These are phyloP conservation scores for Amaranthus palmeri DNA, from an alignment of 148 eudicot genomes.

Conservation along the genomic window DNA sequence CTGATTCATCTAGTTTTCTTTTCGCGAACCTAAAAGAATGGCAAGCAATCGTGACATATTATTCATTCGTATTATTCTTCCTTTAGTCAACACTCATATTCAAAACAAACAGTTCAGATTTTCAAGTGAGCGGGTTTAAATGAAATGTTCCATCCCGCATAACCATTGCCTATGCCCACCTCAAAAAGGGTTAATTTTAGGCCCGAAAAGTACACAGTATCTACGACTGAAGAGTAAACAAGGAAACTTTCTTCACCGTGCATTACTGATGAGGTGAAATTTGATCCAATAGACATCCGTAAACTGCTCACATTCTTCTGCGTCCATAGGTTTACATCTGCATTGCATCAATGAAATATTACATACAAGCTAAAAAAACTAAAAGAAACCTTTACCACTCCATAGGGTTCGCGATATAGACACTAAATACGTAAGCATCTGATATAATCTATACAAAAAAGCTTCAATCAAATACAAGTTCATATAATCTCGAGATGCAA, in stretches of 20 bases:
- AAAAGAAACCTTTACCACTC: background rate
- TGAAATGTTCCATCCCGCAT: too few relatives aligned
- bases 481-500: background rate
- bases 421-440: background rate
- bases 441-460: background rate
- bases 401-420: background rate
- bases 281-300: constrained; percentile 94
- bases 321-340: constrained; percentile 94
- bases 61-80: background rate
- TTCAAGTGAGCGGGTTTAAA: too few relatives aligned
- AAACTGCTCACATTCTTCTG: constrained; percentile 78
- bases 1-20: constrained; percentile 77
- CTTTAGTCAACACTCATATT: too few relatives aligned
- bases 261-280: constrained; percentile 56
- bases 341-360: constrained; percentile 11
- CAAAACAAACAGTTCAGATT: too few relatives aligned
- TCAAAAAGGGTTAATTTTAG: background rate
- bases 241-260: constrained; percentile 46
- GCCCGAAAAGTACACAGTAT: background rate
- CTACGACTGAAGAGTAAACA: background rate
- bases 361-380: background rate
- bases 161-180: background rate
- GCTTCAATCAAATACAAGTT: background rate
- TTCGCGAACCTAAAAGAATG: constrained; percentile 63
- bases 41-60: constrained; percentile 8